Percentiles rank a stretch among this genome's conserved stretches.
phyloP scores from a whole-genome alignment of 192 early-diverging fungal species.

The Coemansia javaensis region DNA sequence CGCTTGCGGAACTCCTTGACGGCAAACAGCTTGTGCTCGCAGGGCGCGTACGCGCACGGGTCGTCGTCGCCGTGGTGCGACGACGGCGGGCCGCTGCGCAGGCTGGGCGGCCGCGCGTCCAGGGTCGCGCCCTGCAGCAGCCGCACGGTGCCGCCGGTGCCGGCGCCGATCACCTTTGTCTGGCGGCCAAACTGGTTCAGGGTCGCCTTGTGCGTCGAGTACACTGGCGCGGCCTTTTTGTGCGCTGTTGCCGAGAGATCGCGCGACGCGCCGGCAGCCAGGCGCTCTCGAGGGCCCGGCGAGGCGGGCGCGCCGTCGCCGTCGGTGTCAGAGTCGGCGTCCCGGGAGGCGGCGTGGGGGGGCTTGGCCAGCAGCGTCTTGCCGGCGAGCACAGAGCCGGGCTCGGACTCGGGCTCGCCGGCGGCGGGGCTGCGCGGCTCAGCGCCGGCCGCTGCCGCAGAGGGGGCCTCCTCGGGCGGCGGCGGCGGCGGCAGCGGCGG shows the following conservation, averaged over 20 bases:
- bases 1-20: conserved; percentile 78
- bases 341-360: conserved; percentile 8
- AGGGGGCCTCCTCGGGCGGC: too few relatives aligned
- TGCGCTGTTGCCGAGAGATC: conserved; percentile 13
- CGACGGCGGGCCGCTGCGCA: conserved; percentile 47
- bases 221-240: conserved; percentile 34
- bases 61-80: conserved; percentile 35
- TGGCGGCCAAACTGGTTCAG: conserved; percentile 59
- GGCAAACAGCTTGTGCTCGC: conserved; percentile 63
- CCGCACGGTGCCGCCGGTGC: conserved; percentile 68
- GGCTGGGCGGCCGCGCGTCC: conserved; percentile 27
- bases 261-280: conserved; percentile 32
- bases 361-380: conserved; percentile 18
- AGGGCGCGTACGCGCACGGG: conserved; percentile 29
- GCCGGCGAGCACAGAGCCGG: conserved; percentile 20
- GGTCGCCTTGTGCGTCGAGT: conserved; percentile 46
- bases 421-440: not conserved
- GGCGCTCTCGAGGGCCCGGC: too few relatives aligned
- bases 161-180: conserved; percentile 62
- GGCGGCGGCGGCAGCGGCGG: conserved; percentile 6
- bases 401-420: not conserved
- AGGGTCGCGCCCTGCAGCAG: conserved; percentile 54
- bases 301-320: too few relatives aligned
- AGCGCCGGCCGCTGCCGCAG: too few relatives aligned
- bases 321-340: too few relatives aligned